Percentiles rank a stretch among this genome's conserved stretches.
These are phyloP conservation scores for Pichia sp. DNA, from an alignment of 1,139 yeast species.

Conservation along the genomic window DNA sequence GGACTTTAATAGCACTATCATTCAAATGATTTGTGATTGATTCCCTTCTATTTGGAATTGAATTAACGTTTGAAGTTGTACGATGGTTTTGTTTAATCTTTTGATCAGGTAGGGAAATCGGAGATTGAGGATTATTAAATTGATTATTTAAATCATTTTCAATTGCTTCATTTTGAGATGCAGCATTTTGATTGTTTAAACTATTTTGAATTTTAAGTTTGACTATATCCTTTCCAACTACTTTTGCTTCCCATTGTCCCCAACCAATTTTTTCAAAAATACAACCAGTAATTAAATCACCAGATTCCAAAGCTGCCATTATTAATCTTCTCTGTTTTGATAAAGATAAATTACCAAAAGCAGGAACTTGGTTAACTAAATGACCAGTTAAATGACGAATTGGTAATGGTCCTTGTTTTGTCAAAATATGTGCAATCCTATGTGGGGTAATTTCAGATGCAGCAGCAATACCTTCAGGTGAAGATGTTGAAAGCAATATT, in stretches of 20 bases:
- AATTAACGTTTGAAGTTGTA: not conserved
- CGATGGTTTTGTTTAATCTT: not conserved
- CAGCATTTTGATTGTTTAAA: not conserved
- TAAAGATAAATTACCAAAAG: conserved; percentile 71
- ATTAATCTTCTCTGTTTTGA: conserved; percentile 87
- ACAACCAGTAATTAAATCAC: conserved; percentile 55
- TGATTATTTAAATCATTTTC: not conserved
- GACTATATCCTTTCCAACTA: conserved; percentile 32
- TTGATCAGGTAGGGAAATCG: not conserved
- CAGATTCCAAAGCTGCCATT: conserved; percentile 78
- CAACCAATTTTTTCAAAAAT: conserved; percentile 92
- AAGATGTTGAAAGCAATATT: conserved; percentile 58
- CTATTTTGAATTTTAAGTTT: conserved; percentile 30
- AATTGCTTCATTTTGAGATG: not conserved
- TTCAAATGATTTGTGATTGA: conserved; percentile 45
- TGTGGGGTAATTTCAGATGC: conserved; percentile 83
- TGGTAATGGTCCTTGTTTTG: conserved; percentile 79
- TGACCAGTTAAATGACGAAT: conserved; percentile 84
- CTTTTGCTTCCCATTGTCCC: conserved; percentile 94
- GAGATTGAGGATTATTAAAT: not conserved
- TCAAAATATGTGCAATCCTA: conserved; percentile 61
- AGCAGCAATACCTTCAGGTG: conserved; percentile 84
- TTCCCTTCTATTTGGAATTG: conserved; percentile 37
- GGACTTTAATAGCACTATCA: conserved; percentile 44
- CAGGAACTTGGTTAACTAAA: conserved; percentile 65